Percentiles rank a stretch among this genome's conserved stretches.
These are phyloP conservation scores for Petasospora fabianii DNA, from an alignment of 1,139 yeast genomes.

Conservation along the genomic window DNA sequence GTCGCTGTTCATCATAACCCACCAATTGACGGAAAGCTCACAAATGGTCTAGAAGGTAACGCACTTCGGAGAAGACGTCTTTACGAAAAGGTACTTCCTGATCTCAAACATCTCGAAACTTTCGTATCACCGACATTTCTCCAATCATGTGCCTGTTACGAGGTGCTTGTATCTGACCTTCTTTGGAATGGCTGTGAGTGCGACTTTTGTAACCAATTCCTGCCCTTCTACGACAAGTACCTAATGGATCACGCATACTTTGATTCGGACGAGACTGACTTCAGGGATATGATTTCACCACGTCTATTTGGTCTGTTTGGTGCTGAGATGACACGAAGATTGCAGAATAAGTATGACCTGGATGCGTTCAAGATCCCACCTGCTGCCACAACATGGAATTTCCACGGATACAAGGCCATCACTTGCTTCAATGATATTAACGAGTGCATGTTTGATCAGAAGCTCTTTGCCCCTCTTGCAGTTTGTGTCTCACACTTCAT, in stretches of 20 bases:
- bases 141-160: slow-evolving; percentile 61
- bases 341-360: slow-evolving; percentile 26
- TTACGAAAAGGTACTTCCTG: slow-evolving; percentile 46
- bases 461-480: slow-evolving; percentile 28
- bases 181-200: slow-evolving; percentile 79
- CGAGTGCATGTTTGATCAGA: slow-evolving; percentile 33
- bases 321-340: slow-evolving; percentile 34
- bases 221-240: slow-evolving; percentile 52
- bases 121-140: slow-evolving; percentile 56
- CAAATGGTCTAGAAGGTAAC: slow-evolving; percentile 71
- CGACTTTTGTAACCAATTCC: slow-evolving; percentile 43
- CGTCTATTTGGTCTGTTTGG: slow-evolving; percentile 52
- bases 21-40: slow-evolving; percentile 43
- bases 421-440: slow-evolving; percentile 32
- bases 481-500: slow-evolving; percentile 39
- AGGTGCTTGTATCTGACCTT: slow-evolving; percentile 61
- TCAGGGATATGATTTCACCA: slow-evolving; percentile 59
- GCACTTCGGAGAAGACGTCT: slow-evolving; percentile 53
- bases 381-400: slow-evolving; percentile 36
- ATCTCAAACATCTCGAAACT: slow-evolving; percentile 37
- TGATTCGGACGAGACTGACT: slow-evolving; percentile 39
- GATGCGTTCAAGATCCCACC: slow-evolving; percentile 31
- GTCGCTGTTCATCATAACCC: slow-evolving; percentile 50
- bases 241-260: slow-evolving; percentile 61
- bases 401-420: slow-evolving; percentile 38